Evolutionary conservation across 2,329 filamentous ascomycete genomes (phyloP).

Genomic region (Pseudogymnoascus sp.): DNA sequence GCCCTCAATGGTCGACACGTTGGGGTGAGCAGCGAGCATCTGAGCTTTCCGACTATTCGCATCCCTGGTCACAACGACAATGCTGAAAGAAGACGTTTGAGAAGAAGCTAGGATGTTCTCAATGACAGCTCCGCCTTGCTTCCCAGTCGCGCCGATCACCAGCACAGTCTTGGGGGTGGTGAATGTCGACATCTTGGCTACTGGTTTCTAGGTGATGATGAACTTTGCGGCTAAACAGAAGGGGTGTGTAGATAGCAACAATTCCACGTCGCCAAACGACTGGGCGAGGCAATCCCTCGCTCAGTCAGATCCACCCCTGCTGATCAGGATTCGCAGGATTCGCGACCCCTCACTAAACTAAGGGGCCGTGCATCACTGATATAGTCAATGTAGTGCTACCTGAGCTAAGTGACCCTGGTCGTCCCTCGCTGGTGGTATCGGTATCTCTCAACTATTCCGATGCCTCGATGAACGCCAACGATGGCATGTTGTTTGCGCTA

Average conservation of each 20-base stretch:
- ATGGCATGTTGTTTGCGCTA: background rate
- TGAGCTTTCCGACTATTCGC: constrained; percentile 41
- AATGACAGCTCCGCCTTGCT: constrained; percentile 25
- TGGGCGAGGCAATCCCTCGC: background rate
- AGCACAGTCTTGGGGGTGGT: constrained; percentile 12
- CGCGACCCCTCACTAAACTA: background rate
- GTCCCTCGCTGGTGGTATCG: background rate
- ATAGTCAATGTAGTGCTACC: background rate
- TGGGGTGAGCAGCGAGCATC: constrained; percentile 35
- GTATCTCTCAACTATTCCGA: background rate
- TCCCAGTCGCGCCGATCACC: constrained; percentile 26
- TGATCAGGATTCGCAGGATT: background rate
- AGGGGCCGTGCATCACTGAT: background rate
- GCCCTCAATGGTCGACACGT: constrained; percentile 48
- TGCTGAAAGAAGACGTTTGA: constrained; percentile 7
- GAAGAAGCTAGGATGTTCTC: constrained; percentile 15
- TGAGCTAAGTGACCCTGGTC: background rate
- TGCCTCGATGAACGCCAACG: background rate
- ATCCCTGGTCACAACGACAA: constrained; percentile 51
- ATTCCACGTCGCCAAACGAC: background rate
- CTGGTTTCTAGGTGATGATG: background rate
- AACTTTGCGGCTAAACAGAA: background rate
- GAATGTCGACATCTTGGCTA: background rate
- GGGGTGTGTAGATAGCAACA: background rate
- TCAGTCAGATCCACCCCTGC: background rate